These are phyloP conservation scores for Telfairia occidentalis DNA, from an alignment of 331 rosid genomes.

Conservation along the genomic window DNA sequence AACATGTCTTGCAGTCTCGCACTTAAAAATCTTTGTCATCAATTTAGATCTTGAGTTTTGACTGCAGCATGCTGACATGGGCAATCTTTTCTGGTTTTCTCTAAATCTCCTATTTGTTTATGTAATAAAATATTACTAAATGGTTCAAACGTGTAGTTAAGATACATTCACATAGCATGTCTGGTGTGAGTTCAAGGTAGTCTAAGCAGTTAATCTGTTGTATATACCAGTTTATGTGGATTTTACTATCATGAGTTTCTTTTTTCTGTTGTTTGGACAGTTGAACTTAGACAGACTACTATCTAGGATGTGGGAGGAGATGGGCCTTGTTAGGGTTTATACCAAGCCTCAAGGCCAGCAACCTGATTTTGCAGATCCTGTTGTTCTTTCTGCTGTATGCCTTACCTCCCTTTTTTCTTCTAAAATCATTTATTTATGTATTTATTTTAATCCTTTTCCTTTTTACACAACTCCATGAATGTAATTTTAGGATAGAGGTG, in stretches of 20 bases:
- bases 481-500: constrained; percentile 79
- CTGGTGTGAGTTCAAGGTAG: neutral
- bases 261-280: constrained; percentile 34
- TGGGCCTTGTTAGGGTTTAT: constrained; percentile 91
- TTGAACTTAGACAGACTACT: constrained; percentile 87
- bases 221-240: neutral
- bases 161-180: neutral
- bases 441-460: neutral
- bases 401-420: constrained; percentile 11
- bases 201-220: neutral
- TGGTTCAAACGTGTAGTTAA: neutral
- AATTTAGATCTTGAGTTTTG: neutral
- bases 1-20: neutral
- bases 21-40: neutral
- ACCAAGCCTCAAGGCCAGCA: constrained; percentile 98
- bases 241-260: neutral
- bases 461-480: constrained; percentile 11
- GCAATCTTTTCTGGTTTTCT: neutral
- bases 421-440: constrained; percentile 1
- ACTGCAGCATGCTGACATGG: neutral
- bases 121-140: neutral
- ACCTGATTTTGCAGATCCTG: constrained; percentile 82
- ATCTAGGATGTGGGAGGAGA: constrained; percentile 88
- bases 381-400: constrained; percentile 87
- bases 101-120: neutral